Conservation (phyloP, 2,329 filamentous ascomycete species). For the Arachnopeziza araneosa region DNA sequence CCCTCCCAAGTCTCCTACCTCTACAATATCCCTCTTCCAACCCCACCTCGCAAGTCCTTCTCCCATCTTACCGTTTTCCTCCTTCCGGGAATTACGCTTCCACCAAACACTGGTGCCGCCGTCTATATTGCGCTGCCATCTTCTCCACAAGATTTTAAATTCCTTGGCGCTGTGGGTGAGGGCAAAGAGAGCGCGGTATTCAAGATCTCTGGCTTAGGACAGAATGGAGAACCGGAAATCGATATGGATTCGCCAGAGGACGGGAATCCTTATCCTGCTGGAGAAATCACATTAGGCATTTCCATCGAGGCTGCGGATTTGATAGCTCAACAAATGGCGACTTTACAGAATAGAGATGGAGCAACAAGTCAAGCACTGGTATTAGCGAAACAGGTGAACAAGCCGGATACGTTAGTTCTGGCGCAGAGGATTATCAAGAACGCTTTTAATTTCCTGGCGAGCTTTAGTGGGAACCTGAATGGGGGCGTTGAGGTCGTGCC, state of each 20-base stretch:
- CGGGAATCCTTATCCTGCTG: constrained; percentile 4
- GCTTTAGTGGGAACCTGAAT: constrained; percentile 66
- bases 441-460: constrained; percentile 92
- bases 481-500: constrained; percentile 80
- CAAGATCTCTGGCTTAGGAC: constrained; percentile 49
- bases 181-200: constrained; percentile 93
- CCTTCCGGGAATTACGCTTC: constrained; percentile 67
- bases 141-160: constrained; percentile 53
- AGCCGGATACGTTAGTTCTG: constrained; percentile 63
- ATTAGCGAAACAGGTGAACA: constrained; percentile 4
- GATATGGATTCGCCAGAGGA: constrained; percentile 24
- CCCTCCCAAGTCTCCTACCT: constrained; percentile 51
- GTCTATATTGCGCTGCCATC: constrained; percentile 74
- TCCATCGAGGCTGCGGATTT: constrained; percentile 69
- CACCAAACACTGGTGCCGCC: constrained; percentile 71
- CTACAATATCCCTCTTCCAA: constrained; percentile 43
- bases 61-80: constrained; percentile 86
- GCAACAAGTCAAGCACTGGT: constrained; percentile 11
- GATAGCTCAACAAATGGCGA: constrained; percentile 65
- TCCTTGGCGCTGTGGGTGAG: constrained; percentile 83
- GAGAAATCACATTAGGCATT: constrained; percentile 69
- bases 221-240: constrained; percentile 13
- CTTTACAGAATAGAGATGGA: constrained; percentile 39
- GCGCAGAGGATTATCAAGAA: constrained; percentile 94
- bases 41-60: constrained; percentile 45